Conservation (phyloP, 129 eudicot genomes). For the Lactuca sativa region DNA sequence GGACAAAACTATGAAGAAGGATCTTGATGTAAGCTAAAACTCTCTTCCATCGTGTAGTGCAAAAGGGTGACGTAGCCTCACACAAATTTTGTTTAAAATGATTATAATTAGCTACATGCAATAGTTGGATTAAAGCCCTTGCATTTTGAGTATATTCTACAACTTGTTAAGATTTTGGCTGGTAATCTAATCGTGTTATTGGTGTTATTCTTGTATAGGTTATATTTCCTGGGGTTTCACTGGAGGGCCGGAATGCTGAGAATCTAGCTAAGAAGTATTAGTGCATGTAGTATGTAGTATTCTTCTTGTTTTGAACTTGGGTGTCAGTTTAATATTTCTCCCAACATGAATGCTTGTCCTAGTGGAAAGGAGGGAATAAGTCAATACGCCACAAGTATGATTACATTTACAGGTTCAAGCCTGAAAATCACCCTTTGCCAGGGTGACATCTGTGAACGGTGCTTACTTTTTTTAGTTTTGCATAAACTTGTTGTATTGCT, state of each 20-base stretch:
- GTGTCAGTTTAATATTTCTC: background rate
- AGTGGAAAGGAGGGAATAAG: no score
- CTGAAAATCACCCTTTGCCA: background rate
- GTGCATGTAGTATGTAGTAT: background rate
- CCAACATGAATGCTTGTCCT: background rate
- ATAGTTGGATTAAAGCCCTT: background rate
- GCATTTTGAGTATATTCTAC: background rate
- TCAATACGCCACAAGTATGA: no score
- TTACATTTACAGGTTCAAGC: background rate
- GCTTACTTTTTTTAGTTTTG: no score
- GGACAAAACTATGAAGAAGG: slow-evolving; percentile 16
- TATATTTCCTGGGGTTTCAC: slow-evolving; percentile 15
- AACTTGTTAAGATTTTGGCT: no score
- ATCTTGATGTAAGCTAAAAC: slow-evolving; percentile 28
- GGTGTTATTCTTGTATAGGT: slow-evolving; percentile 4
- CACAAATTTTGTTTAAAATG: no score
- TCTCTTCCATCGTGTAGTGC: background rate
- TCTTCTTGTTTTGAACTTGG: slow-evolving; percentile 4
- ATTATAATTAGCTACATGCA: no score
- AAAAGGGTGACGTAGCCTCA: no score
- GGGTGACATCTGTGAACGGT: no score
- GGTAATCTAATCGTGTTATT: background rate
- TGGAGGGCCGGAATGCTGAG: slow-evolving; percentile 24
- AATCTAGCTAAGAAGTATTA: slow-evolving; percentile 22
- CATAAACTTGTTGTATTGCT: no score